Evolutionary conservation across 805 yeast genomes (phyloP).

Genomic region (Wickerhamomyces silvicola): DNA sequence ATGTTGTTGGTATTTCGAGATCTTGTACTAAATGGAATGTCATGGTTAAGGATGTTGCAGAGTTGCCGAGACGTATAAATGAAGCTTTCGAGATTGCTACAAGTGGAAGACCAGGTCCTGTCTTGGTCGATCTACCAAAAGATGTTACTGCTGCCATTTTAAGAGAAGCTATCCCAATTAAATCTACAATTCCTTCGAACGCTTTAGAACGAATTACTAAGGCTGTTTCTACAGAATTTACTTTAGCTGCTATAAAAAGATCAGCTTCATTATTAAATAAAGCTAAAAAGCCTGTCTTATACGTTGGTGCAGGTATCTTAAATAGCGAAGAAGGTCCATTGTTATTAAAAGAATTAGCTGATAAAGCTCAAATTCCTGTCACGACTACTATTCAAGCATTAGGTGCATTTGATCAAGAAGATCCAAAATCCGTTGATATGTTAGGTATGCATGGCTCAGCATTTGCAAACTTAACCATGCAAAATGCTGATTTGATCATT

Average conservation of each 20-base stretch:
- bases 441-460: constrained; percentile 98
- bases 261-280: constrained; percentile 73
- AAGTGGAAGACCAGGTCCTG: constrained; percentile 97
- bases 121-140: constrained; percentile 93
- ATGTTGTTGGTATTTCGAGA: constrained; percentile 92
- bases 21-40: constrained; percentile 99
- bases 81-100: constrained; percentile 98
- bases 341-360: constrained; percentile 75
- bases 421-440: constrained; percentile 88
- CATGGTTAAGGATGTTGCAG: constrained; percentile 93
- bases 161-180: constrained; percentile 77
- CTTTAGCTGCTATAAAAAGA: constrained; percentile 63
- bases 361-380: constrained; percentile 89
- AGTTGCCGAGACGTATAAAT: constrained; percentile 89
- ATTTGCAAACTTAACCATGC: constrained; percentile 91
- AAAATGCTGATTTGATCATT: constrained; percentile 84
- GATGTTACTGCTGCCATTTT: constrained; percentile 94
- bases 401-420: constrained; percentile 91
- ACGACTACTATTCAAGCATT: constrained; percentile 92
- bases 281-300: constrained; percentile 84
- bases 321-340: constrained; percentile 76
- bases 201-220: constrained; percentile 67
- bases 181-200: constrained; percentile 64
- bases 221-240: constrained; percentile 66
- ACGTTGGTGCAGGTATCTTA: constrained; percentile 88